A percentile compares a stretch with the other conserved stretches of the same genome.
phyloP scores from a whole-genome alignment of 2,329 filamentous ascomycete species.

The Penicillium sp. region DNA sequence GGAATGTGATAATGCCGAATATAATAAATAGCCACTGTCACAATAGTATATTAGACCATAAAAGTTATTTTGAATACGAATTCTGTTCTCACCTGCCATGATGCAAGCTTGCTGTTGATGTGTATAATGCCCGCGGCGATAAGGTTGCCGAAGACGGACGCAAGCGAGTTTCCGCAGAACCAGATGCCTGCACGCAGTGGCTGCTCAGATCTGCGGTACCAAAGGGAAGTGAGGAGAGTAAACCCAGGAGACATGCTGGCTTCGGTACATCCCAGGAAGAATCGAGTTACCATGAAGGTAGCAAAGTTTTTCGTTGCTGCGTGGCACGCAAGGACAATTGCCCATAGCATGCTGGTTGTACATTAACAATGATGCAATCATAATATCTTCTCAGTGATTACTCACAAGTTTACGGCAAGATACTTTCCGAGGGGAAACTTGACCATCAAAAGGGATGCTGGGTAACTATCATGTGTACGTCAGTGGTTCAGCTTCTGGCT shows the following conservation, averaged over 20 bases:
- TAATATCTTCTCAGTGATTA: not conserved
- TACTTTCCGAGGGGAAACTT: conserved; percentile 41
- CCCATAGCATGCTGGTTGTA: conserved; percentile 29
- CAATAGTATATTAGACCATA: not conserved
- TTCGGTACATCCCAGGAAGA: conserved; percentile 47
- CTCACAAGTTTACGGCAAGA: conserved; percentile 26
- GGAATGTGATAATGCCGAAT: conserved; percentile 26
- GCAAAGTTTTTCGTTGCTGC: conserved; percentile 41
- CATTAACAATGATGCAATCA: not conserved
- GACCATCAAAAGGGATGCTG: conserved; percentile 35
- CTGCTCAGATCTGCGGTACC: conserved; percentile 32
- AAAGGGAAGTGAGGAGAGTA: conserved; percentile 34
- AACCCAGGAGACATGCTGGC: conserved; percentile 37
- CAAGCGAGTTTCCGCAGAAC: conserved; percentile 32
- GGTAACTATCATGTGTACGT: conserved; percentile 17
- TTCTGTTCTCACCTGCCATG: conserved; percentile 24
- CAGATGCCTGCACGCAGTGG: conserved; percentile 33
- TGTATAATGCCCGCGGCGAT: conserved; percentile 29
- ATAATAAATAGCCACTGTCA: conserved; percentile 27
- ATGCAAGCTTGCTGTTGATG: conserved; percentile 16
- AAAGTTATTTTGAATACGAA: not conserved
- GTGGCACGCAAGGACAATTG: conserved; percentile 30
- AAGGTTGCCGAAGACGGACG: conserved; percentile 26
- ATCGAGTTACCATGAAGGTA: conserved; percentile 42
- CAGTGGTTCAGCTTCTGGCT: too few species aligned